Percentiles rank a stretch among this genome's conserved stretches.
Evolutionary conservation across 2,329 filamentous ascomycete genomes (phyloP).

Genomic region (Berkeleyomyces rouxiae): DNA sequence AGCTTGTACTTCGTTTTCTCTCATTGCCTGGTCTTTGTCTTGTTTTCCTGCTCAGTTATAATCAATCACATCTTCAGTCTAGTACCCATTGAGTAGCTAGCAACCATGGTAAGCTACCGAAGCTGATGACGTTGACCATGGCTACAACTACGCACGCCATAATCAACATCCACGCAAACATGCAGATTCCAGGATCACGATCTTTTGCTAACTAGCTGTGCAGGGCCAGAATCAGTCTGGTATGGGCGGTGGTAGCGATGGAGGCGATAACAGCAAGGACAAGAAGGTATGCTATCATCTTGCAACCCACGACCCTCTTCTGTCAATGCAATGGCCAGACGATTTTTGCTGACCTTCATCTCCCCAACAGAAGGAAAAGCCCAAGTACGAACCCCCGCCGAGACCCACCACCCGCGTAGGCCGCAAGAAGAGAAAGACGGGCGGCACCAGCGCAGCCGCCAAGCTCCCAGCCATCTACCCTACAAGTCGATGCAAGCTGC

Average conservation of each 20-base stretch:
- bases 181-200: not conserved
- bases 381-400: conserved; percentile 97
- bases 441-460: conserved; percentile 80
- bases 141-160: not conserved
- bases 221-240: conserved; percentile 78
- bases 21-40: not conserved
- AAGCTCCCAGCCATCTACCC: conserved; percentile 92
- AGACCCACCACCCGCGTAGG: conserved; percentile 92
- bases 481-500: conserved; percentile 91
- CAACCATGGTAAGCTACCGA: not conserved
- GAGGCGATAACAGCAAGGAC: conserved; percentile 62
- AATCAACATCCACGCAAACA: not conserved
- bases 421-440: conserved; percentile 94
- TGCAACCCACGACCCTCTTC: not conserved
- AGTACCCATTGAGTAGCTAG: not conserved
- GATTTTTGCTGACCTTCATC: not conserved
- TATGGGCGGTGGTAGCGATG: conserved; percentile 57
- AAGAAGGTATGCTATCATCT: conserved; percentile 57
- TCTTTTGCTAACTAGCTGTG: conserved; percentile 1
- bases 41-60: not conserved
- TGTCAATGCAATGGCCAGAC: not conserved
- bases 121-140: not conserved
- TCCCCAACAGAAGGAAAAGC: conserved; percentile 81
- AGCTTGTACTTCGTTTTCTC: not conserved
- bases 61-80: not conserved